These are phyloP conservation scores for Deuterostichococcus epilithicus DNA, from an alignment of 139 green algal species.

Conservation along the genomic window DNA sequence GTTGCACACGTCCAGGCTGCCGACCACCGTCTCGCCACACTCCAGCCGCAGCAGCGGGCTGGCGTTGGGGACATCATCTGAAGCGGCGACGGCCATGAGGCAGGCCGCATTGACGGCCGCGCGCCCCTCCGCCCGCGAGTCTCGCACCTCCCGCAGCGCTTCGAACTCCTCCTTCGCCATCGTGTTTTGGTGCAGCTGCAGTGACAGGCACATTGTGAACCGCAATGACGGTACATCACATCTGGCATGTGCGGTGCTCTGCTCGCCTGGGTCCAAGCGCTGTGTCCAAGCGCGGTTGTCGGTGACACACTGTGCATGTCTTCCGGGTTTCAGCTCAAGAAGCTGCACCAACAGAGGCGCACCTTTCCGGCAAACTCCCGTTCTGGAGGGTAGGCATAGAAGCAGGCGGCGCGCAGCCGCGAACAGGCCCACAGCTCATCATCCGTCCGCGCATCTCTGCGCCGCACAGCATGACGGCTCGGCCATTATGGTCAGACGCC, in stretches of 20 bases:
- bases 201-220: background rate
- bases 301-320: background rate
- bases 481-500: no score
- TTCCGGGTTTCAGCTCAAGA: background rate
- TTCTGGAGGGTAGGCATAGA: constrained; percentile 51
- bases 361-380: constrained; percentile 47
- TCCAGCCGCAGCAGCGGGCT: background rate
- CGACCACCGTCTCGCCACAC: constrained; percentile 22
- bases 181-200: constrained; percentile 47
- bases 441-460: constrained; percentile 23
- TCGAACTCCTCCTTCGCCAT: constrained; percentile 40
- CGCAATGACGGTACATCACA: background rate
- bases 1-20: constrained; percentile 42
- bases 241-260: no score
- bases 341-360: background rate
- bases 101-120: background rate
- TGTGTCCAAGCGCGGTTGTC: background rate
- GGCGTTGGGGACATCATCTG: background rate
- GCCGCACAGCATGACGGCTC: no score
- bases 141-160: constrained; percentile 18
- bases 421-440: constrained; percentile 34
- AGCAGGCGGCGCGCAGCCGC: constrained; percentile 38
- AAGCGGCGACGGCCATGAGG: constrained; percentile 19
- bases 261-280: no score
- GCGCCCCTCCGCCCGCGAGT: background rate